Base-by-base conservation (phyloP, 176 grass and related monocot genomes). In the Poa pratensis region DNA sequence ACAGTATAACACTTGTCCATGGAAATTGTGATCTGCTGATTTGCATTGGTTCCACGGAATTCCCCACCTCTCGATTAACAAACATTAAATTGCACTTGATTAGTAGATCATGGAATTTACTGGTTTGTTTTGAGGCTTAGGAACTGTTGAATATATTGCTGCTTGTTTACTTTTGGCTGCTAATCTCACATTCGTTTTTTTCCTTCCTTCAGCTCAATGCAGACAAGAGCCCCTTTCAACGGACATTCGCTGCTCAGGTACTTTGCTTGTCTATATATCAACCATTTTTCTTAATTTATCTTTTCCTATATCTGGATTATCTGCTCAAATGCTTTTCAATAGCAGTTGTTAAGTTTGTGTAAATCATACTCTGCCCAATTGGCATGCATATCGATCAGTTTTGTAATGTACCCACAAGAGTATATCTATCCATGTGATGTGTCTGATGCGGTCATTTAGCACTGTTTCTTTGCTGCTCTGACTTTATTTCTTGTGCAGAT, bases 221-320 rank as follows among this genome's bases (percentile, higher is more conserved):
- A 71, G 93, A 96, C 73, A 99, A 99, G 78, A 99, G 96, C 80
- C 96, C 96, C 10, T 99, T 99, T 85, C 96, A 99, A 75, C 84
- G 96, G 26, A 99, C 93, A 2, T 99, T 91, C 46, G 96, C 96
- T 70, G 71, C 87, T n/a, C 96, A 99, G 96, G 93, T 99, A 86
- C 79, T n/a, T 86, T 50, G 6, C 69, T 80, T 32, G 17, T 52
- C 66, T 24, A 26, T 24, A 26, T 50, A 2, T 78, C 64, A 10
- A 23, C 30, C 58, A 26, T 62, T 48, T 66, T 20, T 69, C 5
- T 85, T 62, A 53, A 60, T 49, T 80, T 54, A 80, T 28, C 10
- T 48, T 78, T n/a, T 79, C 24, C 17, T 76, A 67, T 76, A 35
- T 52, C 45, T 19, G 2, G 6, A 18, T 30, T 35, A 24, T 35